Base-by-base conservation (phyloP, 2,329 filamentous ascomycete species). In the Metarhizium rileyi region DNA sequence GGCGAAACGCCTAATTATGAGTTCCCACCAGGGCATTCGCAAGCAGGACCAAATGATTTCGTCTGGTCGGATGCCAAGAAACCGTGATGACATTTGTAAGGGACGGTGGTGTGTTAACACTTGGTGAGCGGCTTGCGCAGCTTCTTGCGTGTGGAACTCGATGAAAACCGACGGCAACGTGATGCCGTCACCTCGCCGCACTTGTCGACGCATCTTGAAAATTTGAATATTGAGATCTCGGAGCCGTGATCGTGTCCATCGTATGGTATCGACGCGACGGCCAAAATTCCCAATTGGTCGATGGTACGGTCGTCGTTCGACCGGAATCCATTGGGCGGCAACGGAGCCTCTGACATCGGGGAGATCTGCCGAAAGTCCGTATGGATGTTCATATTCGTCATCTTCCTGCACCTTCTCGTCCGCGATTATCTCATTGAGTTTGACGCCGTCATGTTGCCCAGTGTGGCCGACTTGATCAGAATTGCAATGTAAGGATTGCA, bases 191-290 rank as follows among this genome's bases (percentile, higher is more conserved):
- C 89, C 83, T 52, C 86, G 76, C 0, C 86, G 84, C 47, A 85
- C 83, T 42, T 94, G 78, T 45, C 82, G 81, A 55, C 84, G 79
- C 47, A 96, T 80, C 65, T 94, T 86, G 53, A 59, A 65, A 27
- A 73, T 72, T 16, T 68, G 63, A 0, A 61, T 52, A 44, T 70
- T 71, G 14, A 73, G 58, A 2, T 69, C 61, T 25, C 66, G 64
- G 2, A 73, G 58, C 4, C 68, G 61, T 1, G 76, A 73, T 47
- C 93, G 86, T 55, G 83, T 86, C 86, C 87, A 96, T 54, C 91
- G 82, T 65, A 98, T 96, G 0, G 90, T 93, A 68, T 98, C 93
- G 16, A 96, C 90, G 66, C 95, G 93, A 63, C 89, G 84, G 57
- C 90, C 87, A 56, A 90, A 78, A 44, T 87, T 74, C 16, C 78